Conservation (phyloP, 1,284 basidiomycete species). For the Coniferiporia weirii region DNA sequence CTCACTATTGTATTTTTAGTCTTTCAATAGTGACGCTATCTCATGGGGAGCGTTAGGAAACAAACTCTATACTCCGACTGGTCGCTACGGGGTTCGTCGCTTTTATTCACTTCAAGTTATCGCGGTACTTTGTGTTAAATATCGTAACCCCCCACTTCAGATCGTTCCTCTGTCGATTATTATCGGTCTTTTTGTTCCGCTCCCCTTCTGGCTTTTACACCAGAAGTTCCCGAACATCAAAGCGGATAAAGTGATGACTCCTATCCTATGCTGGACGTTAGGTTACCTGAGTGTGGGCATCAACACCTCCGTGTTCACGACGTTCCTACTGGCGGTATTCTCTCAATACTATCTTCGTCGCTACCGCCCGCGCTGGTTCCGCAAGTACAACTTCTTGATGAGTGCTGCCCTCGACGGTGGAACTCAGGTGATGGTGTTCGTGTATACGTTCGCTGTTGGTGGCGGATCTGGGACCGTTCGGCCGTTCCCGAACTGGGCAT, state of each 20-base stretch:
- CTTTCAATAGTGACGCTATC: conserved; percentile 37
- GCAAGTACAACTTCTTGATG: conserved; percentile 33
- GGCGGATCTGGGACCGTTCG: conserved; percentile 11
- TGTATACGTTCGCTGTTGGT: conserved; percentile 30
- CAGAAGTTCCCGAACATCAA: conserved; percentile 33
- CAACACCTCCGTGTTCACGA: conserved; percentile 23
- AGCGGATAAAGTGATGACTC: conserved; percentile 32
- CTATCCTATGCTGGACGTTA: conserved; percentile 26
- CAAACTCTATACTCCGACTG: conserved; percentile 35
- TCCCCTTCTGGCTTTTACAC: conserved; percentile 36
- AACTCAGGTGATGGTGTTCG: conserved; percentile 33
- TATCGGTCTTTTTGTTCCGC: conserved; percentile 34
- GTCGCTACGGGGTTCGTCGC: conserved; percentile 29
- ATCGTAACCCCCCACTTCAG: conserved; percentile 13
- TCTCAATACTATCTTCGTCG: conserved; percentile 32
- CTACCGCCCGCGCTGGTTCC: conserved; percentile 28
- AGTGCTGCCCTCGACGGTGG: conserved; percentile 33
- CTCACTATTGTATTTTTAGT: conserved; percentile 24
- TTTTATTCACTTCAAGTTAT: conserved; percentile 3
- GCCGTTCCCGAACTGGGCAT: conserved; percentile 19
- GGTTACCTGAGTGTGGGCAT: conserved; percentile 25
- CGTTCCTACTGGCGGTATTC: conserved; percentile 26
- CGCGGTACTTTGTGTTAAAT: not conserved
- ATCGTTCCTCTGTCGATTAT: conserved; percentile 33
- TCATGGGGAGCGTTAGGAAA: conserved; percentile 44